Evolutionary conservation across 106 monocot genomes (phyloP).

Genomic region (Narthecium ossifragum): DNA sequence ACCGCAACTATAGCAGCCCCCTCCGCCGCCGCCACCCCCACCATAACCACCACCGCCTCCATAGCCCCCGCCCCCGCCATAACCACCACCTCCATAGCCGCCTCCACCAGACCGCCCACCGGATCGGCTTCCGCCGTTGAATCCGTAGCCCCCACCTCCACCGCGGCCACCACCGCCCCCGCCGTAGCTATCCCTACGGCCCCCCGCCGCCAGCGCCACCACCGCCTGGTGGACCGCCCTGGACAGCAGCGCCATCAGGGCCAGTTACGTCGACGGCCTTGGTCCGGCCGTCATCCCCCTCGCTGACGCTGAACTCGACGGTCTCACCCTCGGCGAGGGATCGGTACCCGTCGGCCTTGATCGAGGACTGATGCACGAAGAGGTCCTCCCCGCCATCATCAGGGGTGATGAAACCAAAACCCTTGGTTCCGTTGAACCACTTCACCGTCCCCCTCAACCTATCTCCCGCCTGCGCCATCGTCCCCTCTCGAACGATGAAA

Average conservation of each 20-base stretch:
- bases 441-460: conserved; percentile 34
- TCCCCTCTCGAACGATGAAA: neutral
- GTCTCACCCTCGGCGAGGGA: conserved; percentile 36
- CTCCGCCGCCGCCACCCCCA: neutral
- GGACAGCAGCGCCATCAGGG: conserved; percentile 16
- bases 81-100: conserved; percentile 6
- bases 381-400: conserved; percentile 34
- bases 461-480: conserved; percentile 18
- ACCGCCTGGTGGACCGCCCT: conserved; percentile 22
- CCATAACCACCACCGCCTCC: conserved; percentile 9
- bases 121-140: no score
- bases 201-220: conserved; percentile 8
- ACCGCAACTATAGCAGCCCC: conserved; percentile 22
- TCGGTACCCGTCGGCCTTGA: conserved; percentile 37
- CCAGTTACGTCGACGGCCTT: conserved; percentile 47
- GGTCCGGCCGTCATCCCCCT: conserved; percentile 30
- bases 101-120: conserved; percentile 8
- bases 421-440: conserved; percentile 42
- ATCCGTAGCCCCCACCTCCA: conserved; percentile 7
- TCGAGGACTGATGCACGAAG: conserved; percentile 43
- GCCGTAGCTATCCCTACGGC: neutral
- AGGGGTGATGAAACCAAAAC: conserved; percentile 47
- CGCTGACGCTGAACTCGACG: conserved; percentile 36
- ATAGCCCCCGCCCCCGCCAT: neutral
- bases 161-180: conserved; percentile 15